These are phyloP conservation scores for Trichosporon sp. DNA, from an alignment of 1,284 basidiomycete species.

Conservation along the genomic window DNA sequence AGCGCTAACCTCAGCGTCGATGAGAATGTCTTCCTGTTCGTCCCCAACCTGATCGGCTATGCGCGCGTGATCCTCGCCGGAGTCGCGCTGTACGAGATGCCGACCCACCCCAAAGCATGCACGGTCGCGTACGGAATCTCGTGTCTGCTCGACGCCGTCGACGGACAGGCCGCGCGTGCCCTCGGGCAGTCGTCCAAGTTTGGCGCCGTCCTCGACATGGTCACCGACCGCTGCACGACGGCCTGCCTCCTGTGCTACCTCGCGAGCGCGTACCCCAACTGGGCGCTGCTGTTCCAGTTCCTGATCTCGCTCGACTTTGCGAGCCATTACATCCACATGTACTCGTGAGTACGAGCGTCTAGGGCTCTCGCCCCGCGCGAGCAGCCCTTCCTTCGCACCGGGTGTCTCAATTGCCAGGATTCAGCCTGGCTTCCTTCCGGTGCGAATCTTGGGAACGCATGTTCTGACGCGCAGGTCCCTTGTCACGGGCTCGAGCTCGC, in stretches of 20 bases:
- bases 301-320: conserved; percentile 96
- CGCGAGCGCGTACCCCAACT: conserved; percentile 66
- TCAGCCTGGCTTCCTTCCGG: background rate
- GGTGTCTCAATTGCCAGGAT: background rate
- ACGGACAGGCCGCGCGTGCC: conserved; percentile 87
- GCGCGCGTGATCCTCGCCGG: conserved; percentile 85
- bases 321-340: conserved; percentile 99
- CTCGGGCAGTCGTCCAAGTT: conserved; percentile 91
- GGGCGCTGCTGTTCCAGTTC: conserved; percentile 82
- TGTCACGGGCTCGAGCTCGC: conserved; percentile 83
- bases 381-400: background rate
- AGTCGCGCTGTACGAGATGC: conserved; percentile 88
- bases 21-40: conserved; percentile 93
- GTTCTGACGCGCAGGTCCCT: conserved; percentile 64
- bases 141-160: conserved; percentile 92
- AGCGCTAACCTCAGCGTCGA: conserved; percentile 26
- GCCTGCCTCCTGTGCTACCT: conserved; percentile 93
- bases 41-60: conserved; percentile 97
- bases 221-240: conserved; percentile 98
- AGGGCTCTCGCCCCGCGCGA: background rate
- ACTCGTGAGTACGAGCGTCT: conserved; percentile 62
- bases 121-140: conserved; percentile 86
- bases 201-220: conserved; percentile 98
- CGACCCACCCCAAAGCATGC: conserved; percentile 85
- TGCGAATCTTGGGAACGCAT: background rate